Evolutionary conservation across 768 basidiomycete genomes (phyloP), one percentile per base, ranked within the genome.

Genomic region (Termitomyces sp.): DNA sequence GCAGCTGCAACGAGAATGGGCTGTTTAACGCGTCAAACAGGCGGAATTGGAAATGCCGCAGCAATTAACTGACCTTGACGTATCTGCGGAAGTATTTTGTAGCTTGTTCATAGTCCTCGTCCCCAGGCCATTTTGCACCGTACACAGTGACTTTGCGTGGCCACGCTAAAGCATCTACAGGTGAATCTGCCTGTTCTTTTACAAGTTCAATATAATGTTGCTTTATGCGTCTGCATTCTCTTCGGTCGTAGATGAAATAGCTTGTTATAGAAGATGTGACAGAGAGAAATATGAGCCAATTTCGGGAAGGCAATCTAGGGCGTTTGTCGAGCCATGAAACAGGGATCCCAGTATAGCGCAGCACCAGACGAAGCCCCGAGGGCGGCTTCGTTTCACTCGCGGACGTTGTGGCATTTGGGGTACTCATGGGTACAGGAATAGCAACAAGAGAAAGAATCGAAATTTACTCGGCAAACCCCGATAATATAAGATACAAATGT

Each of bases 41-140:
- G 55, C 44, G 34, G 41, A 61, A 41, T 41, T 48, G 48, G 31
- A 46, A 47, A 44, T 57, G 22, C 61, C 66, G 62, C 54, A 63
- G 56, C 33, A 56, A 55, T 41, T 54, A 55, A 48, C 84, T 62
- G 62, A 97, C 97, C 89, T 97, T 96, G 77, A 98, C 85, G 74
- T 97, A 98, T 79, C 91, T 93, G 71, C 91, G 88, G 77, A 98
- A 98, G 77, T 93, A 92, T 74, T 80, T 86, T 70, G 92, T 75
- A 56, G 86, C 81, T 58, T 90, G 82, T 69, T 94, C 86, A 61
- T 87, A 85, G 68, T 98, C 94, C 65, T 95, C 92, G 70, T 99
- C 97, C 28, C 90, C 94, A 0, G 95, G 95, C 86, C 94, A 97
- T 71, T 90, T 92, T 28, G 84, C 82, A 34, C 88, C 92, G 65